phyloP scores from a whole-genome alignment of 345 rosid species.

The Psidium friedrichsthalianum region DNA sequence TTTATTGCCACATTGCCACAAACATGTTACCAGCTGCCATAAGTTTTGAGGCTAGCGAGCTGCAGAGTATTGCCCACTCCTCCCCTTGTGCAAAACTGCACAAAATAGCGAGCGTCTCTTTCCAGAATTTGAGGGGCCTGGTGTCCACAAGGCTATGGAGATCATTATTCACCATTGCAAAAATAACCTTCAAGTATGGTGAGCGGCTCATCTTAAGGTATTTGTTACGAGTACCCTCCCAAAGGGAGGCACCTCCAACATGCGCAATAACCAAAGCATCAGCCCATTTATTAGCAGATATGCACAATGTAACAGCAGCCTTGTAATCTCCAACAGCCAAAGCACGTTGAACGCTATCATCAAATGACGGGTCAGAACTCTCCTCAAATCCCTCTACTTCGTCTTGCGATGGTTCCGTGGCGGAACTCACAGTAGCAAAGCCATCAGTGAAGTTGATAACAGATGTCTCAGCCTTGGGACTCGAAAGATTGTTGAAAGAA shows the following conservation, averaged over 20 bases:
- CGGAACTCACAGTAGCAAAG: constrained; percentile 27
- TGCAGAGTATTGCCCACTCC: constrained; percentile 77
- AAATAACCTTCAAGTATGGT: constrained; percentile 86
- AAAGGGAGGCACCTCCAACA: constrained; percentile 82
- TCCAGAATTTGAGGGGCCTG: constrained; percentile 85
- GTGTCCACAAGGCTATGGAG: constrained; percentile 64
- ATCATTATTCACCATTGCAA: constrained; percentile 94
- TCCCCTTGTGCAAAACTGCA: constrained; percentile 84
- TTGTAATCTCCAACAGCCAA: constrained; percentile 93
- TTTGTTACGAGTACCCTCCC: constrained; percentile 85
- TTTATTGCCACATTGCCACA: no score
- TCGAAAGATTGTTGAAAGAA: constrained; percentile 89
- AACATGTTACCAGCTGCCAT: constrained; percentile 67
- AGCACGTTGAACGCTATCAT: constrained; percentile 80
- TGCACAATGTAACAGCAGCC: constrained; percentile 85
- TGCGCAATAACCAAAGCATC: constrained; percentile 98
- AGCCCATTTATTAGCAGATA: constrained; percentile 74
- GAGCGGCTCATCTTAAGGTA: constrained; percentile 68
- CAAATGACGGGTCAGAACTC: constrained; percentile 59
- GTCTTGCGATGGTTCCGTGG: constrained; percentile 27
- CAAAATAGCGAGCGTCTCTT: constrained; percentile 91
- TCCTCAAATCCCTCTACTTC: constrained; percentile 49
- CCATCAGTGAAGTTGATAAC: constrained; percentile 25
- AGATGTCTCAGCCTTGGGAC: constrained; percentile 83
- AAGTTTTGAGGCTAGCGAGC: constrained; percentile 73